Percentiles rank a stretch among this genome's conserved stretches.
These are phyloP conservation scores for Amoebophrya sp. DNA, from an alignment of 169 alveolate species.

Conservation along the genomic window DNA sequence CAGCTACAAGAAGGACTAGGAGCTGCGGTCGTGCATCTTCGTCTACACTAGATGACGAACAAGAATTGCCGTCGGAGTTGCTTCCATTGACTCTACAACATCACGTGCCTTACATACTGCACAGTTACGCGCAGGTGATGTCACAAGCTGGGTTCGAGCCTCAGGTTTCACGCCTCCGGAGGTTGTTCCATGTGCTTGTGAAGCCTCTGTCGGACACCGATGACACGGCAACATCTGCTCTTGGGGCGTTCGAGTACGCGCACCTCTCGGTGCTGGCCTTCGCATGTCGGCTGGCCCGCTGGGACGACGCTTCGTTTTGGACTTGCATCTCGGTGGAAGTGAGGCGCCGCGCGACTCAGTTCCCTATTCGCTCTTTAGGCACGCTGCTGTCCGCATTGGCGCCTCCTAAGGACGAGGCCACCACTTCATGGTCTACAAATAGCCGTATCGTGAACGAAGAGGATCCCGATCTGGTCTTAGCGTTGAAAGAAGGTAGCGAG, in stretches of 20 bases:
- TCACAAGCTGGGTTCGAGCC: too few species aligned
- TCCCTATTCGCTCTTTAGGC: neutral
- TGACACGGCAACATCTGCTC: neutral
- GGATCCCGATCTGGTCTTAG: neutral
- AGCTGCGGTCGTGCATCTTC: too few species aligned
- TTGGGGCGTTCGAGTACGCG: neutral
- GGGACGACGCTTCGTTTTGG: neutral
- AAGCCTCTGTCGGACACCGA: too few species aligned
- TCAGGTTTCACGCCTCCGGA: too few species aligned
- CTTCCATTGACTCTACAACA: too few species aligned
- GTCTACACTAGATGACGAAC: too few species aligned
- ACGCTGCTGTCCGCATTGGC: neutral
- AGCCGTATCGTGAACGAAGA: neutral
- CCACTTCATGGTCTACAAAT: neutral
- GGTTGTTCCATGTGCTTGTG: too few species aligned
- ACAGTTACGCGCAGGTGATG: too few species aligned
- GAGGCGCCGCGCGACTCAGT: neutral
- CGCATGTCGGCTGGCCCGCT: neutral
- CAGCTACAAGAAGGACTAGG: too few species aligned
- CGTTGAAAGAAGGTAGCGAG: neutral
- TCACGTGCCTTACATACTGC: too few species aligned
- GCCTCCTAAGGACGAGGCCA: neutral
- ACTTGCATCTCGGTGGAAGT: neutral
- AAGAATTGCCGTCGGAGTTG: too few species aligned
- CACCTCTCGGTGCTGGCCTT: neutral